Percentiles rank a stretch among this genome's conserved stretches.
Conservation (phyloP, 208 protist species). For the Jaenimonas drosophilae region DNA sequence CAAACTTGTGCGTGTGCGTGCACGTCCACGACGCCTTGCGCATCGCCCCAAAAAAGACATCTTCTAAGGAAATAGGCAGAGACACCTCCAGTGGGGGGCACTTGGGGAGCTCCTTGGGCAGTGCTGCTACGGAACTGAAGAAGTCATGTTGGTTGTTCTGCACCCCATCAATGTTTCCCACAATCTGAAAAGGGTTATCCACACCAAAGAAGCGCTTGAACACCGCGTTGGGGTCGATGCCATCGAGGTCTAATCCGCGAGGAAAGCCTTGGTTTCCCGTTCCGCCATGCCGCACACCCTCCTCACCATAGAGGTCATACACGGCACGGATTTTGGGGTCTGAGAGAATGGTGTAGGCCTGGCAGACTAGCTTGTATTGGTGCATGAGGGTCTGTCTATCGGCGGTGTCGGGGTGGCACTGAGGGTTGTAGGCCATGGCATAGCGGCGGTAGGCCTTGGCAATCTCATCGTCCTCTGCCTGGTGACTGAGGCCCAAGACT, state of each 20-base stretch:
- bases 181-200: constrained; percentile 83
- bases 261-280: constrained; percentile 68
- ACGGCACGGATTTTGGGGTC: constrained; percentile 79
- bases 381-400: constrained; percentile 47
- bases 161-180: constrained; percentile 50
- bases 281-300: constrained; percentile 82
- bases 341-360: constrained; percentile 86
- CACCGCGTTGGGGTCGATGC: constrained; percentile 62
- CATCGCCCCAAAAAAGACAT: constrained; percentile 77
- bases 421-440: constrained; percentile 82
- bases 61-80: constrained; percentile 66
- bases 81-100: constrained; percentile 40
- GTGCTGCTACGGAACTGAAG: constrained; percentile 50
- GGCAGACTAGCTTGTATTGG: constrained; percentile 67
- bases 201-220: constrained; percentile 87
- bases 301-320: constrained; percentile 88
- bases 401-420: constrained; percentile 61
- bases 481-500: constrained; percentile 67
- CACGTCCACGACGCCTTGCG: constrained; percentile 54
- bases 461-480: constrained; percentile 78
- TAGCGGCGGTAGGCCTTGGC: constrained; percentile 83
- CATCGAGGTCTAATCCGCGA: constrained; percentile 70
- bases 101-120: constrained; percentile 43
- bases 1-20: constrained; percentile 13
- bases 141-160: constrained; percentile 78